Base-by-base conservation (phyloP, 176 grass and related monocot genomes). In the Leersia perrieri region DNA sequence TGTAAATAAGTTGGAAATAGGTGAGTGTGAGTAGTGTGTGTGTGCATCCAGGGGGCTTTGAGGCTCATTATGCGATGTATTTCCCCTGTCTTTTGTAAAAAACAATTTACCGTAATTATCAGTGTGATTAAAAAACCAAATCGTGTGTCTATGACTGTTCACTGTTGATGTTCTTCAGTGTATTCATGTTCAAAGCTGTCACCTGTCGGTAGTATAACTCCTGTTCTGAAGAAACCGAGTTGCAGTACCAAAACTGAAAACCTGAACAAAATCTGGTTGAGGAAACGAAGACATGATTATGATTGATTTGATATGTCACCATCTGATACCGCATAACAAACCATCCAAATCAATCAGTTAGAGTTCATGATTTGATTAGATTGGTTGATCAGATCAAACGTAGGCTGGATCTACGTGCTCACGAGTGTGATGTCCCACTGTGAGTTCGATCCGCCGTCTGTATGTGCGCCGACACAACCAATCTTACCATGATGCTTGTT, bases 31-130 rank as follows among this genome's bases (percentile, higher is more conserved):
- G 49, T 72, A 74, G 68, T 60, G 80, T 91, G 88, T 83, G 68
- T 60, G 80, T 91, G 88, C 86, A 94, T 87, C 86, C 89, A 80
- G 69, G 81, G 81, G 92, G 35, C 72, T 83, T 83, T 83, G 66
- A 69, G 79, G 83, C 87, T 94, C 86, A 80, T 75, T 84, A 82
- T 88, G 85, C 27, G 83, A 86, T 83, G 68, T 86, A 70, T 72
- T 72, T 60, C 60, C 66, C 88, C 83, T 78, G 51, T 22, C 49
- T 77, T 77, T 6, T 86, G 83, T 89, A 82, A 86, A 77, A 81
- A 69, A 81, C n/a, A 85, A 69, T 25, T 7, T 77, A 22, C 23
- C 33, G 70, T 15, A 38, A 74, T 57, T 61, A 31, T 68, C 7
- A 60, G 4, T 80, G 62, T 53, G 36, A 88, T 64, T 26, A 28